phyloP scores from a whole-genome alignment of 1,284 basidiomycete genomes.

The Cryptococcus sp. region DNA sequence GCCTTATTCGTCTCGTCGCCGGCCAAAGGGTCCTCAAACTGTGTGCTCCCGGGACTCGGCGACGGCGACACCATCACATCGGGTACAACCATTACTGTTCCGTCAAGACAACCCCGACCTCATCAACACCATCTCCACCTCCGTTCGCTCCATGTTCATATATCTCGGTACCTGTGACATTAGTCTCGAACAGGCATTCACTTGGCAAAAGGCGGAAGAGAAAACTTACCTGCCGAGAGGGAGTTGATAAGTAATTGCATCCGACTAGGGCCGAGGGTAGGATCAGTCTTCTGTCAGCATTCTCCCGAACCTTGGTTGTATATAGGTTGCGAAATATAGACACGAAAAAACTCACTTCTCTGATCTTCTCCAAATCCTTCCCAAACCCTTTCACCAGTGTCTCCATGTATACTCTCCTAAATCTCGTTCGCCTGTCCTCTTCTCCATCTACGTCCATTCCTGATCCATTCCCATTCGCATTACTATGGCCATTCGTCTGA shows the following conservation, averaged over 20 bases:
- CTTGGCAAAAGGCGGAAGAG: neutral
- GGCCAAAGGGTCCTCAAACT: no score
- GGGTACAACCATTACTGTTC: slow-evolving; percentile 6
- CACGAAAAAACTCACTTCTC: slow-evolving; percentile 29
- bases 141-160: neutral
- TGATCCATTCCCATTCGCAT: neutral
- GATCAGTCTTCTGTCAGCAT: slow-evolving; percentile 22
- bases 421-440: slow-evolving; percentile 33
- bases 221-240: slow-evolving; percentile 28
- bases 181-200: neutral
- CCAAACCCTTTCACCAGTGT: slow-evolving; percentile 46
- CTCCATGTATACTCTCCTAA: slow-evolving; percentile 47
- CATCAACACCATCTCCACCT: neutral
- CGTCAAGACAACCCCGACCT: slow-evolving; percentile 30
- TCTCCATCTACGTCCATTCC: slow-evolving; percentile 15
- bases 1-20: no score
- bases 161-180: neutral
- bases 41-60: no score
- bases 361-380: slow-evolving; percentile 41
- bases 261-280: slow-evolving; percentile 34
- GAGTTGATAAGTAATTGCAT: slow-evolving; percentile 46
- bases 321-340: neutral
- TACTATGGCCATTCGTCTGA: slow-evolving; percentile 2
- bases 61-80: no score
- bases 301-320: neutral